phyloP scores from a whole-genome alignment of 192 early-diverging fungal species.

The Coemansia sp. region DNA sequence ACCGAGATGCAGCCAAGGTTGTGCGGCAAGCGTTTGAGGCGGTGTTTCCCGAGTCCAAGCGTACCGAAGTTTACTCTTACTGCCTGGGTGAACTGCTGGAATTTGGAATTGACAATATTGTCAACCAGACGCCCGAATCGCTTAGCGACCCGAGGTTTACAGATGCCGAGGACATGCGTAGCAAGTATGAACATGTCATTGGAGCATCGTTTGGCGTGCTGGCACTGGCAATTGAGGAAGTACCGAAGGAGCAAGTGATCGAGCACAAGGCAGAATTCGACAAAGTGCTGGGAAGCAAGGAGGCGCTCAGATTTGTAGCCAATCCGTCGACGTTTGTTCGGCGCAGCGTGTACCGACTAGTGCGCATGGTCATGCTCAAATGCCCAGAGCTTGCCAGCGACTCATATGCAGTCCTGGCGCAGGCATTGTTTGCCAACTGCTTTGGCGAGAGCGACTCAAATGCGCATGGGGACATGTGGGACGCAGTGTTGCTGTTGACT shows the following conservation, averaged over 20 bases:
- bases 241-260: constrained; percentile 2
- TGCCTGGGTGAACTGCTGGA: constrained; percentile 70
- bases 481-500: constrained; percentile 74
- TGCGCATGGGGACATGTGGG: constrained; percentile 81
- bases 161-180: constrained; percentile 31
- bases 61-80: constrained; percentile 68
- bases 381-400: constrained; percentile 42
- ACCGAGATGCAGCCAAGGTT: constrained; percentile 66
- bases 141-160: constrained; percentile 59
- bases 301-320: constrained; percentile 9
- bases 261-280: constrained; percentile 40
- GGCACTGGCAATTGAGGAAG: constrained; percentile 29
- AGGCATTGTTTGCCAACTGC: constrained; percentile 56
- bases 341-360: constrained; percentile 32
- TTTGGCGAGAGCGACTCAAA: constrained; percentile 72
- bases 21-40: constrained; percentile 56
- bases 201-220: constrained; percentile 40
- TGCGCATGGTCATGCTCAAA: constrained; percentile 27
- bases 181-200: constrained; percentile 40
- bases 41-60: constrained; percentile 78
- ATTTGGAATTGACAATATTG: constrained; percentile 63
- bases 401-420: constrained; percentile 50
- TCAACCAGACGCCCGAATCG: constrained; percentile 75
- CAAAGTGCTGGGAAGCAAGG: constrained; percentile 7
- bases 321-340: constrained; percentile 29